phyloP scores from a whole-genome alignment of 257 asterid genomes.

The Ocimum tenuiflorum region DNA sequence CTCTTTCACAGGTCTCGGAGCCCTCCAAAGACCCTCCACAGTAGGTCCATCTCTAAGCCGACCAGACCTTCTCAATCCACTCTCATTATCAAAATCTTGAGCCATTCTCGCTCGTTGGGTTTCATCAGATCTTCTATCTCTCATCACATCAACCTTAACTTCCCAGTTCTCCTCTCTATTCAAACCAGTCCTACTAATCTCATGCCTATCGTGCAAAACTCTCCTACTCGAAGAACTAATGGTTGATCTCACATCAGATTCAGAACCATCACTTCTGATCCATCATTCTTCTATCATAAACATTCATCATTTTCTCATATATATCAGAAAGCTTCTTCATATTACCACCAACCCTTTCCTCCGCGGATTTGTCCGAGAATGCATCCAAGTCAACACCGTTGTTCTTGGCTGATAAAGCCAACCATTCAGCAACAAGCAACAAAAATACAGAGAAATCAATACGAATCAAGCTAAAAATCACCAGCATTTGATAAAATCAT shows the following conservation, averaged over 20 bases:
- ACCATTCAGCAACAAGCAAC: conserved; percentile 18
- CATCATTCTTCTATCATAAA: conserved; percentile 33
- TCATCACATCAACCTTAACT: conserved; percentile 21
- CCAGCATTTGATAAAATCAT: neutral
- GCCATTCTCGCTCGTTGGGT: conserved; percentile 18
- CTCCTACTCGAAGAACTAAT: conserved; percentile 47
- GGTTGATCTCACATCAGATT: conserved; percentile 49
- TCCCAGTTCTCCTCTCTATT: conserved; percentile 23
- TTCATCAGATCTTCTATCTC: conserved; percentile 20
- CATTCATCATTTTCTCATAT: conserved; percentile 28
- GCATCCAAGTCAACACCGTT: conserved; percentile 51
- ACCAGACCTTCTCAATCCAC: conserved; percentile 16
- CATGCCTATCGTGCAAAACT: conserved; percentile 27
- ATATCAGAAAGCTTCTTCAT: conserved; percentile 37
- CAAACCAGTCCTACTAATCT: conserved; percentile 25
- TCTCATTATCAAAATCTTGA: conserved; percentile 25
- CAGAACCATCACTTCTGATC: conserved; percentile 41
- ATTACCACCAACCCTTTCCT: conserved; percentile 32
- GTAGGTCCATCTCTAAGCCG: conserved; percentile 12
- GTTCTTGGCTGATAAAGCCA: conserved; percentile 52
- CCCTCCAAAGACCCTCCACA: conserved; percentile 21
- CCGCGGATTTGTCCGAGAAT: conserved; percentile 49
- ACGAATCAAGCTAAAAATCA: conserved; percentile 9
- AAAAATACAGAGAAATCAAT: conserved; percentile 7
- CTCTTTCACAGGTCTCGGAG: conserved; percentile 22